These are phyloP conservation scores for Zygnema cylindricum DNA, from an alignment of 139 green algal species.

Conservation along the genomic window DNA sequence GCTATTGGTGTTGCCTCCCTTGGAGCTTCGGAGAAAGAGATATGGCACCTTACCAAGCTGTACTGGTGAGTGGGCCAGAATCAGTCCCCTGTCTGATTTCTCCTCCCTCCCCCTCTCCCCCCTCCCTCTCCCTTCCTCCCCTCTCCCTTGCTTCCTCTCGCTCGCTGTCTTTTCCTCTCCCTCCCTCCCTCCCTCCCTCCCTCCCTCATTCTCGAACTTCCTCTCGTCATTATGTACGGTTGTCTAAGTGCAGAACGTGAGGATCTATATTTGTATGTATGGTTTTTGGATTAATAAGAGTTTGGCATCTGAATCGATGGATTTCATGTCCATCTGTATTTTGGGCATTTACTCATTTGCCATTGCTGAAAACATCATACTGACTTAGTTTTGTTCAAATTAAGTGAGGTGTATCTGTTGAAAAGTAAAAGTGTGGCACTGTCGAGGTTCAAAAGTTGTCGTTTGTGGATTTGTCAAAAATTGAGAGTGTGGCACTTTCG, in stretches of 20 bases:
- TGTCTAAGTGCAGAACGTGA: not conserved
- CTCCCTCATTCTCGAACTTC: not conserved
- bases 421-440: too few relatives aligned
- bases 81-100: too few relatives aligned
- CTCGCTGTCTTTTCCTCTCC: too few relatives aligned
- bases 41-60: slow-evolving; percentile 89
- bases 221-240: not conserved
- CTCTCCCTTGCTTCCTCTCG: too few relatives aligned
- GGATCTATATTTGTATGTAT: slow-evolving; percentile 7
- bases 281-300: not conserved
- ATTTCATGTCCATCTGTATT: too few relatives aligned
- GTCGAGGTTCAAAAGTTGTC: too few relatives aligned
- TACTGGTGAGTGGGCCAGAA: slow-evolving; percentile 66
- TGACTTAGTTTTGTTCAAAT: too few relatives aligned
- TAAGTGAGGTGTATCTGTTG: too few relatives aligned
- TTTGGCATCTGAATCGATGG: not conserved
- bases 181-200: not conserved
- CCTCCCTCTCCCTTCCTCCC: not conserved
- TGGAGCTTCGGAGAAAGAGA: slow-evolving; percentile 80
- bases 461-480: too few relatives aligned
- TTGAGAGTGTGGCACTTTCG: too few relatives aligned
- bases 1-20: slow-evolving; percentile 84
- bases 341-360: too few relatives aligned
- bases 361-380: too few relatives aligned
- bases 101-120: not conserved